Conservation (phyloP, 192 early-diverging fungal species). For the Backusella mclennaniae region DNA sequence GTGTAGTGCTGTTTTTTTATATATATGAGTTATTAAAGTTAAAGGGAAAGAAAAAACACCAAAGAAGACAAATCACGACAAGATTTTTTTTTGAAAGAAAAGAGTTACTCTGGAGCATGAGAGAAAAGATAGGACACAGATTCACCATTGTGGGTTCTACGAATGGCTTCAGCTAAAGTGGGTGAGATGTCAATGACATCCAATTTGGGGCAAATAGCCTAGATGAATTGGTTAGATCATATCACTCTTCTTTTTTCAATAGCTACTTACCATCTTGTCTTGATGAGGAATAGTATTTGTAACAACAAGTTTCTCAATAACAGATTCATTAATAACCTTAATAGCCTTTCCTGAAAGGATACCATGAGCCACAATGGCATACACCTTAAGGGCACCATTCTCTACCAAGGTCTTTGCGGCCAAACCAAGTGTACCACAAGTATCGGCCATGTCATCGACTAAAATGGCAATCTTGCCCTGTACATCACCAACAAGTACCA, state of each 20-base stretch:
- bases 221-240: neutral
- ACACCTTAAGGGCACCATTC: constrained; percentile 90
- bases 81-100: neutral
- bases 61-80: neutral
- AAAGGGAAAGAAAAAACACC: neutral
- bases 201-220: constrained; percentile 65
- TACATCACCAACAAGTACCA: constrained; percentile 97
- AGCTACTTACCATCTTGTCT: constrained; percentile 61
- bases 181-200: constrained; percentile 81
- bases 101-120: constrained; percentile 27
- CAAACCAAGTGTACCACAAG: constrained; percentile 84
- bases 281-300: constrained; percentile 84
- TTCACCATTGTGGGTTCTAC: constrained; percentile 71
- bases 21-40: neutral
- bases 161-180: constrained; percentile 76
- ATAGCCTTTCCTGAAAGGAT: constrained; percentile 92
- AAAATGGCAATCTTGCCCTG: constrained; percentile 86
- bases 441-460: constrained; percentile 98
- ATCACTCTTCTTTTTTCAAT: neutral
- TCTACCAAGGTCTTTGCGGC: constrained; percentile 88
- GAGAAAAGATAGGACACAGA: constrained; percentile 64
- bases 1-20: neutral
- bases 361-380: constrained; percentile 95
- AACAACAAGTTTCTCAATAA: constrained; percentile 73
- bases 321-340: constrained; percentile 77